Conservation (phyloP, 208 protist genomes). For the Blechomonas ayalai region DNA sequence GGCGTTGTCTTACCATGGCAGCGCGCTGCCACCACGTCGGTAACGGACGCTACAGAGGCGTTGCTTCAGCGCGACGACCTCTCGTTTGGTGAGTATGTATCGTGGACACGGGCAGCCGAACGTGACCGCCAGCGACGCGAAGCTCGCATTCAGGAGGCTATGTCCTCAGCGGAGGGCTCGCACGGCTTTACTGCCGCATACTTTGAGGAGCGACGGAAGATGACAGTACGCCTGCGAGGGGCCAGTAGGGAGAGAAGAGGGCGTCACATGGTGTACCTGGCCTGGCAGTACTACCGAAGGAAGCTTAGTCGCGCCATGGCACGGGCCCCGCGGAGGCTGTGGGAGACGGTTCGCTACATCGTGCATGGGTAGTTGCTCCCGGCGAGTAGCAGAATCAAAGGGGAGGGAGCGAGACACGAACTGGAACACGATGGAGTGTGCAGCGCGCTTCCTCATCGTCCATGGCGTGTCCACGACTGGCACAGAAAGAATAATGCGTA, state of each 20-base stretch:
- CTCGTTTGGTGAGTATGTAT: conserved; percentile 35
- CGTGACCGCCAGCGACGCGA: conserved; percentile 13
- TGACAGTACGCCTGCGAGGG: not conserved
- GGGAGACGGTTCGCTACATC: conserved; percentile 30
- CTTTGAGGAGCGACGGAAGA: conserved; percentile 21
- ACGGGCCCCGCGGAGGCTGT: conserved; percentile 11
- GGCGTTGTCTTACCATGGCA: conserved; percentile 68
- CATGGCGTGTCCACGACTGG: no score
- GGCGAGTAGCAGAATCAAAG: no score
- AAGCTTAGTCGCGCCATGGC: conserved; percentile 1
- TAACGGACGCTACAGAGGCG: conserved; percentile 11
- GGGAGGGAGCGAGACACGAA: no score
- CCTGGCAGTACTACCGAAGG: conserved; percentile 17
- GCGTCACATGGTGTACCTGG: conserved; percentile 4
- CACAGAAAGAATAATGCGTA: no score
- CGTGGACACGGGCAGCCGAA: conserved; percentile 24
- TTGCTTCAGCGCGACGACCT: conserved; percentile 10
- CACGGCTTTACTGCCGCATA: conserved; percentile 69
- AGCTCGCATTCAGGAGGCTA: conserved; percentile 19
- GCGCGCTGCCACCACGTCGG: conserved; percentile 20
- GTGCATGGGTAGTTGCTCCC: conserved; percentile 14
- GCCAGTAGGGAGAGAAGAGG: not conserved
- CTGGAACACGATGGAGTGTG: no score
- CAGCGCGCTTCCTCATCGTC: no score
- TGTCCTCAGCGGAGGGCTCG: conserved; percentile 30